These are phyloP conservation scores for Botrytis tulipae DNA, from an alignment of 2,329 filamentous ascomycete genomes.

Conservation along the genomic window DNA sequence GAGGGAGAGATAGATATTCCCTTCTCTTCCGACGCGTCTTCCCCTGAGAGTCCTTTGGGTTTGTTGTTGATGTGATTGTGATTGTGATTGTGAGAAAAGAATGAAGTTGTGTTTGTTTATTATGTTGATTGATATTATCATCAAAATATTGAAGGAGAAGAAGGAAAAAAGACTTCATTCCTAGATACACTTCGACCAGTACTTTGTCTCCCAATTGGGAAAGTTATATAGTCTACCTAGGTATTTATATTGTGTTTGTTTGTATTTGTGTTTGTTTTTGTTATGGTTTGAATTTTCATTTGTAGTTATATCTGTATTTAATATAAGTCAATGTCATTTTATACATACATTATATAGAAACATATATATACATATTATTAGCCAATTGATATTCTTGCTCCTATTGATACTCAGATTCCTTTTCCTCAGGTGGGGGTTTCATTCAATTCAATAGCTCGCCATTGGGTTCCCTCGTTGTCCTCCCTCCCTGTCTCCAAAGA, in stretches of 20 bases:
- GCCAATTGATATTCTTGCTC: not conserved
- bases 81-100: not conserved
- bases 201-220: not conserved
- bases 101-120: not conserved
- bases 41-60: not conserved
- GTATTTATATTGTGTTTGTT: not conserved
- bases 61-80: not conserved
- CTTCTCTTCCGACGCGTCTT: not conserved
- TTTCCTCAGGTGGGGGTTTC: not conserved
- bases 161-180: not conserved
- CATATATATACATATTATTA: not conserved
- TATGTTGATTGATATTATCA: not conserved
- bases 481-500: not conserved
- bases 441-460: not conserved
- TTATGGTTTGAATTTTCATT: not conserved
- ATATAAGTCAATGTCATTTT: not conserved
- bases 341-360: not conserved
- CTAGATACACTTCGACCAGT: not conserved
- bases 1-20: not conserved
- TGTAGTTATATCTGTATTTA: not conserved
- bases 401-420: not conserved
- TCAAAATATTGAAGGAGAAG: not conserved
- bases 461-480: not conserved
- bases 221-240: not conserved
- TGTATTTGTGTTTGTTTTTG: not conserved